phyloP scores from a whole-genome alignment of 2,329 filamentous ascomycete species.

The Sclerotinia trifoliorum region DNA sequence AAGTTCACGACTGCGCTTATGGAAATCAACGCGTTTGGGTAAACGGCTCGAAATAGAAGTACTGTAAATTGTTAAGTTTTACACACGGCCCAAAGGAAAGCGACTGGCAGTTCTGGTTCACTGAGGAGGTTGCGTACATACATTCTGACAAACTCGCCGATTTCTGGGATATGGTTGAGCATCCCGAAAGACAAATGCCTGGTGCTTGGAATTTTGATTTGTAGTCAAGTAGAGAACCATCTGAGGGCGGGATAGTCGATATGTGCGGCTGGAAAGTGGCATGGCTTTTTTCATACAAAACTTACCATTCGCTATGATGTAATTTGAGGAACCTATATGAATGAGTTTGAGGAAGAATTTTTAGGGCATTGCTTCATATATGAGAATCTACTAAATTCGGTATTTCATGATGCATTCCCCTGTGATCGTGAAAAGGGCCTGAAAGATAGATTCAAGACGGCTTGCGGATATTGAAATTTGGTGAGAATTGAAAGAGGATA shows the following conservation, averaged over 20 bases:
- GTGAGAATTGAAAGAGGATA: neutral
- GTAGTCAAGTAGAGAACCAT: neutral
- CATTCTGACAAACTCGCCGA: accelerated
- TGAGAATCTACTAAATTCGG: neutral
- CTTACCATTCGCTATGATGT: neutral
- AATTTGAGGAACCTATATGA: too few species aligned
- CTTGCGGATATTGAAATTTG: neutral
- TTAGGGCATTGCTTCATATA: neutral
- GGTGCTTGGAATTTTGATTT: neutral
- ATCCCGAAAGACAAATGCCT: neutral
- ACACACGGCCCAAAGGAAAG: neutral
- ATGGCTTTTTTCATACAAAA: neutral
- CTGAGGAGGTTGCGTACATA: accelerated
- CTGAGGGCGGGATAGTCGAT: too few species aligned
- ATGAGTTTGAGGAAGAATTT: neutral
- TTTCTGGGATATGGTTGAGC: neutral
- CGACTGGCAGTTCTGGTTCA: slow-evolving; percentile 8
- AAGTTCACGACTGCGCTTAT: too few species aligned
- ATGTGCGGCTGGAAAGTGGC: neutral
- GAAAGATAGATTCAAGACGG: neutral
- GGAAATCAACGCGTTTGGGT: too few species aligned
- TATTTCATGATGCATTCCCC: too few species aligned
- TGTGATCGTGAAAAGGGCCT: neutral
- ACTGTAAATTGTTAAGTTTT: neutral
- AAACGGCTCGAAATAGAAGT: too few species aligned